Conservation (phyloP, 2,329 filamentous ascomycete genomes). For the Ambrosiella beaveri region DNA sequence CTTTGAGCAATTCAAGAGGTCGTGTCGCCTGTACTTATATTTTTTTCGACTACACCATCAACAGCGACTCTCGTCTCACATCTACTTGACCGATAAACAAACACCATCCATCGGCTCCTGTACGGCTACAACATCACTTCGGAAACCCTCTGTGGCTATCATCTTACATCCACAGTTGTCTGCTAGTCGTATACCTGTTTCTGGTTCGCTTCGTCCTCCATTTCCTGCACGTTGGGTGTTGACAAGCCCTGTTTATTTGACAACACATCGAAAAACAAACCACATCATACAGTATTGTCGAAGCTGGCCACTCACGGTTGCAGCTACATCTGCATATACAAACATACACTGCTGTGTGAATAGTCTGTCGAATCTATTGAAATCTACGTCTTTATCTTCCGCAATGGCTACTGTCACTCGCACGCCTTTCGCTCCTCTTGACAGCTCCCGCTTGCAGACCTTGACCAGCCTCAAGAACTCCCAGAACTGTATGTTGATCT, state of each 20-base stretch:
- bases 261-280: conserved; percentile 7
- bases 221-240: conserved; percentile 4
- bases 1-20: too few relatives aligned
- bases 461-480: conserved; percentile 62
- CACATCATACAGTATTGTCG: neutral
- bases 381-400: neutral
- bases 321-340: neutral
- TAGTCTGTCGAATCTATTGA: neutral
- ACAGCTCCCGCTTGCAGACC: conserved; percentile 50
- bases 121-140: neutral
- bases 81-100: neutral
- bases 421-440: conserved; percentile 60
- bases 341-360: neutral
- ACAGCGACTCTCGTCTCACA: neutral
- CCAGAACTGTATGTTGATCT: conserved; percentile 44
- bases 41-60: neutral
- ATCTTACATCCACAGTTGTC: neutral
- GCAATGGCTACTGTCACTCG: conserved; percentile 41
- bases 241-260: conserved; percentile 5
- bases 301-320: conserved; percentile 5
- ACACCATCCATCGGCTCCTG: conserved; percentile 3
- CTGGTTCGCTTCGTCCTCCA: conserved; percentile 9
- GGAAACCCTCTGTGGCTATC: neutral
- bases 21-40: neutral
- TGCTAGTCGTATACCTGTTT: neutral